phyloP scores from a whole-genome alignment of 495 filamentous ascomycete genomes.

The Aspergillus homomorphus region DNA sequence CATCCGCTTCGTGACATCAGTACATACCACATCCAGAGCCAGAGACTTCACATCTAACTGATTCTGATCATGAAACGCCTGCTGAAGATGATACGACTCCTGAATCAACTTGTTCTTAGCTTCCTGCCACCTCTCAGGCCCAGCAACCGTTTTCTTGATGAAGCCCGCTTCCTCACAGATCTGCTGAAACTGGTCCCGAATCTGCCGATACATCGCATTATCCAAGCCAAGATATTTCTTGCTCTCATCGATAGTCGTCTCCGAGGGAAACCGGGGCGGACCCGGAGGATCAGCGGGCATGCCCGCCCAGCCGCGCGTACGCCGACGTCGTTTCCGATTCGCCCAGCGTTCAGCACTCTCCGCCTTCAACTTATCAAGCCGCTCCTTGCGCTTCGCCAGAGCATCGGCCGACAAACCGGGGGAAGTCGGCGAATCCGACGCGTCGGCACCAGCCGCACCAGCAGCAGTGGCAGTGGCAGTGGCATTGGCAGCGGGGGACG shows the following conservation, averaged over 20 bases:
- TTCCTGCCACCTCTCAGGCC: constrained; percentile 68
- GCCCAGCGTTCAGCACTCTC: constrained; percentile 64
- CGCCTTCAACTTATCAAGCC: constrained; percentile 53
- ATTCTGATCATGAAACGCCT: constrained; percentile 56
- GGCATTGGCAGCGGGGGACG: constrained; percentile 20
- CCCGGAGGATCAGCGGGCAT: constrained; percentile 70
- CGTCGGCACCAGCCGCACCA: constrained; percentile 15
- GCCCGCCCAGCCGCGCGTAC: constrained; percentile 67
- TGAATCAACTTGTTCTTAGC: constrained; percentile 67
- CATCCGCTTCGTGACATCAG: constrained; percentile 80
- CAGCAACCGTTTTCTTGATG: constrained; percentile 70
- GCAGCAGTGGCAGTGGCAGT: constrained; percentile 11
- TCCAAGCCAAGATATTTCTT: constrained; percentile 67
- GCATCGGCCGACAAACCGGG: constrained; percentile 51
- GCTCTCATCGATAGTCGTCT: constrained; percentile 77
- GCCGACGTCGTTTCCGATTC: constrained; percentile 66
- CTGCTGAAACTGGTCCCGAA: constrained; percentile 63
- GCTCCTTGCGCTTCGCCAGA: constrained; percentile 53
- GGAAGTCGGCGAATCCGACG: constrained; percentile 21
- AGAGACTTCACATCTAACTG: constrained; percentile 54
- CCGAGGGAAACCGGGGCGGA: constrained; percentile 75
- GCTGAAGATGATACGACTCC: constrained; percentile 61
- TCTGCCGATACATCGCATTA: constrained; percentile 55
- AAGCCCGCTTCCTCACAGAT: constrained; percentile 66
- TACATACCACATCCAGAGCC: constrained; percentile 74